Base-by-base conservation (phyloP, 2,329 filamentous ascomycete genomes). In the Monosporascus sp. region DNA sequence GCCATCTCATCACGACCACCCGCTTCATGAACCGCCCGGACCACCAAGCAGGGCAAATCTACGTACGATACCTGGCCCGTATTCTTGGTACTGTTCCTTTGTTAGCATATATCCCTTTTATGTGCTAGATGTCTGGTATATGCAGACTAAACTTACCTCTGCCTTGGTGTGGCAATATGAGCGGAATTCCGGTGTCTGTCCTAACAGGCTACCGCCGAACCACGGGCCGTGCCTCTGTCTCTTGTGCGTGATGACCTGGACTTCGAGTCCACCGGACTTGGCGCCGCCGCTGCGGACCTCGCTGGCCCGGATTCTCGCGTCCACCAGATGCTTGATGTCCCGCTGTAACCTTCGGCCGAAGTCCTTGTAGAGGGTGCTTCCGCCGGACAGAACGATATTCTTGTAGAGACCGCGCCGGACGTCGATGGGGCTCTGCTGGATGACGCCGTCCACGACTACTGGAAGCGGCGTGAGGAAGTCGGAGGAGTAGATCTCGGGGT, bases 401-500 rank as follows among this genome's bases (percentile, higher is more conserved):
- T 99, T 99, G 83, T 99, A 99, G 38, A 99, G 81, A 42, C 94
- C 94, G 74, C 94, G 85, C 67, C 94, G 88, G 46, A 99, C 95
- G 68, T 99, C 94, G 64, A 99, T 99, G 42, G 94, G 94, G 36
- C 93, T 96, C 52, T 91, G 93, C 74, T 99, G 94, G 64, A 99
- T 99, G 58, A 97, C 94, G 52, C 88, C 88, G 68, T 99, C 94
- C 57, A 99, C 95, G 49, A 99, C 94, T 49, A 83, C 89, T 24
- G 94, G 94, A 8, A 99, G 82, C 15, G 94, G 94, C 14, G 94
- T 99, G 60, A 99, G 77, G 78, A 99, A 99, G 70, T 99, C 94
- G 61, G 93, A 97, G 57, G 90, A 96, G 81, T 97, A 97, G 66
- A 99, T 99, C 76, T 99, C 94, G 31, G 94, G 94, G 74, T 99